Evolutionary conservation across 208 protist species (phyloP).

Genomic region (Acanthamoeba healyi): DNA sequence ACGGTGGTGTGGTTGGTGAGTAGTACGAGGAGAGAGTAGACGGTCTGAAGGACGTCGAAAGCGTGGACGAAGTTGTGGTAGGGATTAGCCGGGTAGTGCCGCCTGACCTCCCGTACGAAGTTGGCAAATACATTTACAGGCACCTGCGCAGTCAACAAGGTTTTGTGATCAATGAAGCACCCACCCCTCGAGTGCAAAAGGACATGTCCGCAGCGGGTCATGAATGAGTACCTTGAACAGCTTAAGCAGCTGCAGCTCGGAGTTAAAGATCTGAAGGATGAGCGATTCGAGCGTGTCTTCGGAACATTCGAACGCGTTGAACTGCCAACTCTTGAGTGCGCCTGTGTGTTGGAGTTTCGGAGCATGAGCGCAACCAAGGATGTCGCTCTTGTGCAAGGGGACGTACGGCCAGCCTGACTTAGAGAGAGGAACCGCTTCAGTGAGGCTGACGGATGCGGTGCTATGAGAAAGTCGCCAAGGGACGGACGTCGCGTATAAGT

Average conservation of each 20-base stretch:
- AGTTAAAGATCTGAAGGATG: not conserved
- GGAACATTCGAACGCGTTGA: slow-evolving; percentile 33
- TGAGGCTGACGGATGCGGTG: not conserved
- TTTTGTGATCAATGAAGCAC: no score
- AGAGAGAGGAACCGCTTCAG: slow-evolving; percentile 2
- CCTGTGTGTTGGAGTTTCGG: not conserved
- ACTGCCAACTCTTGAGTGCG: not conserved
- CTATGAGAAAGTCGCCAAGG: not conserved
- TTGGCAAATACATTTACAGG: not conserved
- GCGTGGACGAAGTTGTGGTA: slow-evolving; percentile 87
- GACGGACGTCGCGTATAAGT: not conserved
- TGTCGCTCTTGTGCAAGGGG: no score
- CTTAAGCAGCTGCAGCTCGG: slow-evolving; percentile 11
- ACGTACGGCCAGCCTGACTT: not conserved
- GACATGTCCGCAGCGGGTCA: not conserved
- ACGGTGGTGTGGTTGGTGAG: not conserved
- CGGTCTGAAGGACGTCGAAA: slow-evolving; percentile 84
- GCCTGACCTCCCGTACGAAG: slow-evolving; percentile 22
- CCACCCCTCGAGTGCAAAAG: not conserved
- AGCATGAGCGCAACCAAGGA: no score
- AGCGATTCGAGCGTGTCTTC: slow-evolving; percentile 25
- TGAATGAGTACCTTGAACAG: not conserved
- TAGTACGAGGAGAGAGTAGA: slow-evolving; percentile 71
- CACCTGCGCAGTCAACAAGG: not conserved
- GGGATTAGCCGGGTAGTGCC: slow-evolving; percentile 78